Percentiles rank a stretch among this genome's conserved stretches.
Evolutionary conservation across 768 basidiomycete species (phyloP).

Genomic region (Trametes maxima): DNA sequence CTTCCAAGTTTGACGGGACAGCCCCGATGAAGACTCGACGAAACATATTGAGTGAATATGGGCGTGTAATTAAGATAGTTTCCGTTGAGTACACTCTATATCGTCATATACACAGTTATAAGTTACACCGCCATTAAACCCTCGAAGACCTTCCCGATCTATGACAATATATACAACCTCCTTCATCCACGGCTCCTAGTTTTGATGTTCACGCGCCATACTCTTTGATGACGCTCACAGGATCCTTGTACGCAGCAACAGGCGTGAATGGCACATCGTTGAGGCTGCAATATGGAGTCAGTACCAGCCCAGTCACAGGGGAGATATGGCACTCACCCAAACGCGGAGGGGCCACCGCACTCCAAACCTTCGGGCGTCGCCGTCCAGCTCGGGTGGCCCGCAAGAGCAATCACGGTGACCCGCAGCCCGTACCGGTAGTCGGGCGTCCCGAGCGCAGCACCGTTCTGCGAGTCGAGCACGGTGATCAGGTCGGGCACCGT

Average conservation of each 20-base stretch:
- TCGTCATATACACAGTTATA: background rate
- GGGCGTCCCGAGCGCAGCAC: slow-evolving; percentile 62
- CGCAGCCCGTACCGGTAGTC: slow-evolving; percentile 61
- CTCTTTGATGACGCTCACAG: slow-evolving; percentile 22
- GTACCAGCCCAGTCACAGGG: background rate
- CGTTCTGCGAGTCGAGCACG: slow-evolving; percentile 63
- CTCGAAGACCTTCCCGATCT: too few species aligned
- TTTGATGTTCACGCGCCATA: background rate
- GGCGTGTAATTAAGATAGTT: too few species aligned
- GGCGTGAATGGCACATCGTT: slow-evolving; percentile 19
- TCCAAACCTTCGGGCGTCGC: slow-evolving; percentile 49
- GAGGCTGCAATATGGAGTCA: slow-evolving; percentile 1
- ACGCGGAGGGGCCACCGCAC: slow-evolving; percentile 54
- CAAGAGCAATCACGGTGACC: slow-evolving; percentile 52
- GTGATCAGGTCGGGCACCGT: slow-evolving; percentile 69
- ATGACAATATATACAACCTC: background rate
- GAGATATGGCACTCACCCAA: slow-evolving; percentile 43
- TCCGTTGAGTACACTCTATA: too few species aligned
- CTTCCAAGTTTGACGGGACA: too few species aligned
- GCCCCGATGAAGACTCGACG: too few species aligned
- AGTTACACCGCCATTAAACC: too few species aligned
- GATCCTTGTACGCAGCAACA: slow-evolving; percentile 25
- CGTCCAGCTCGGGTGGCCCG: slow-evolving; percentile 59
- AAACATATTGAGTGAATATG: too few species aligned
- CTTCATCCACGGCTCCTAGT: background rate